Evolutionary conservation across 2,329 filamentous ascomycete genomes (phyloP), one percentile per base, ranked within the genome.

Genomic region (Xylariaceae sp.): DNA sequence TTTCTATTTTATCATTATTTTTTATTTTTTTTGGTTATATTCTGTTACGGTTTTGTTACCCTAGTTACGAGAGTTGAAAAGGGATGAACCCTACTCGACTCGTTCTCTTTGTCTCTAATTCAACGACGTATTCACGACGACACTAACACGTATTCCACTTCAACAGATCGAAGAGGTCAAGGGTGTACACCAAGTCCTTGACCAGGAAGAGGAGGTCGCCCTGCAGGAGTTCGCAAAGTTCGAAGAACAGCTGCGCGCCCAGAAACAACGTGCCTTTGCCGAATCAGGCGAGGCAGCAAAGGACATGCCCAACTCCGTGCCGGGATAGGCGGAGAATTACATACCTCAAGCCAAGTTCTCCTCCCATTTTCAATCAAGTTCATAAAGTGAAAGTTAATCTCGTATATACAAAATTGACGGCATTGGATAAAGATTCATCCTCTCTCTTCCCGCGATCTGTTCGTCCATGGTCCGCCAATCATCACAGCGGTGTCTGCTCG

Each of bases 141-240:
- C 56, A 60, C 72, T 78, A 62, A 77, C 67, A 18, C 53, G 15
- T 15, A 39, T 45, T 54, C 13, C 35, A n/a, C 51, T 57, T 48
- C 75, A 18, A 18, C 17, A 96, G 85, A 96, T 97, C 65, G 92
- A 97, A 74, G 94, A 97, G 74, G 94, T 97, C 45, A 88, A 96
- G 74, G 90, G 89, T 2, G 93, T 99, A 48, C 85, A 90, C 64
- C 93, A 97, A 74, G 88, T 97, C 2, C 75, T 96, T 69, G 93
- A 97, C 68, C 83, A 90, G 68, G 94, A 97, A 75, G 94, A 97
- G 73, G 90, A 96, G 74, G 83, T 97, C 65, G 86, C 92, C 0
- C 75, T 93, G 69, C 77, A 87, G 67, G 93, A 97, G 71, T 97
- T 99, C 76, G 90, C 88, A 65, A 94, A 90, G 75, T 97, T 97